Conservation (phyloP, 1,284 basidiomycete species). For the Sporisorium iseilematis-ciliati region DNA sequence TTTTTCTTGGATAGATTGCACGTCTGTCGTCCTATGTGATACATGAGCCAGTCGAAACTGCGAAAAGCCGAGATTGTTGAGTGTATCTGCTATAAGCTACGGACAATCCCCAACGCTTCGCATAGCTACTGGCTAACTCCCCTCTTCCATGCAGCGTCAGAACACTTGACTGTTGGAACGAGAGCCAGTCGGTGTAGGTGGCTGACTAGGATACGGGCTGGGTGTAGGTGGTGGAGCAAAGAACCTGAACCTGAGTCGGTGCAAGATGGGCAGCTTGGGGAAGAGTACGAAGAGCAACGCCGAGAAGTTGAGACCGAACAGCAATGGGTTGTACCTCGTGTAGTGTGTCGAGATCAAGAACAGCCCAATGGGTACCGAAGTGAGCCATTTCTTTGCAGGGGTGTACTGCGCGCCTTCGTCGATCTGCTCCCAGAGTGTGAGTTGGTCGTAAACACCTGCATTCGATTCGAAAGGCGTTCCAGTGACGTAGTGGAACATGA, state of each 20-base stretch:
- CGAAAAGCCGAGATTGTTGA: neutral
- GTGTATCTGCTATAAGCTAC: neutral
- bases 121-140: neutral
- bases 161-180: slow-evolving; percentile 32
- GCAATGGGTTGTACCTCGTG: slow-evolving; percentile 82
- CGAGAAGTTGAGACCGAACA: slow-evolving; percentile 91
- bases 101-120: neutral
- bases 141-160: neutral
- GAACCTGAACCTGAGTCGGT: slow-evolving; percentile 57
- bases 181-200: slow-evolving; percentile 55
- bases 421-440: slow-evolving; percentile 99
- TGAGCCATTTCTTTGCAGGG: slow-evolving; percentile 96
- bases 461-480: slow-evolving; percentile 92
- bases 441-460: slow-evolving; percentile 93
- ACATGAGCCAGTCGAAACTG: neutral
- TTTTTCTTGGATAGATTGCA: slow-evolving; percentile 2
- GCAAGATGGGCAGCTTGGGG: slow-evolving; percentile 88
- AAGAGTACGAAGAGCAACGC: slow-evolving; percentile 87
- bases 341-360: slow-evolving; percentile 98
- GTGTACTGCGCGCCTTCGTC: slow-evolving; percentile 98
- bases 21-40: slow-evolving; percentile 4
- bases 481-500: slow-evolving; percentile 99
- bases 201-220: slow-evolving; percentile 51
- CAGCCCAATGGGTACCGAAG: slow-evolving; percentile 90
- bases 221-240: slow-evolving; percentile 42